Base-by-base conservation (phyloP, 2,329 filamentous ascomycete genomes). In the Exophiala oligosperma region DNA sequence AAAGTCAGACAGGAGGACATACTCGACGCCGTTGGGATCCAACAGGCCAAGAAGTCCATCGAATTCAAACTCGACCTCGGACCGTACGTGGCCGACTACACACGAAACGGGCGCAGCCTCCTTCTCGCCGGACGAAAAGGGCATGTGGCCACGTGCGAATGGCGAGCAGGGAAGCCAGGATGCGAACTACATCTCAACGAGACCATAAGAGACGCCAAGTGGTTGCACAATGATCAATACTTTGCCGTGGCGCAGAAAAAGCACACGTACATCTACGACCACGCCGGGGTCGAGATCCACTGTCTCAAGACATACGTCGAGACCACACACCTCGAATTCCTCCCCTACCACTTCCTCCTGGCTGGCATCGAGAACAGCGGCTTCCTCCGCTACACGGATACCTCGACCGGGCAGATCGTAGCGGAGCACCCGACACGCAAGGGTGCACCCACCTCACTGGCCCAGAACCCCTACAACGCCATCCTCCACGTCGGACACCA, bases 211-310 rank as follows among this genome's bases (percentile, higher is more conserved):
- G 93, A 97, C 75, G 88, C 89, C 26, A 88, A 87, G 70, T 99
- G 92, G 90, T 81, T 97, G 68, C 92, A 97, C 76, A 96, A 96
- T 72, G 92, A 94, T 73, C 91, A 96, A 71, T 77, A 86, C 75
- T 97, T 97, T 75, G 93, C 93, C 0, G 91, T 96, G 11, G 92
- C 94, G 46, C 93, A 99, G 76, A 97, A 96, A 80, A 94, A 93
- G 76, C 89, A 94, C 67, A 90, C 94, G 64, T 99, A 96, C 77
- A 97, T 99, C 64, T 99, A 99, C 78, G 94, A 97, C 69, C 82
- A 86, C 57, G 84, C 90, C 56, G 94, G 94, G 52, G 90, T 97
- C 21, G 94, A 99, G 76, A 77, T 99, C 54, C 94, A 99, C 73
- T 92, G 90, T 71, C 77, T 99, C 70, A 87, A 87, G 74, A 94